These are phyloP conservation scores for Leishmania gerbilli DNA, from an alignment of 208 protist genomes.

Conservation along the genomic window DNA sequence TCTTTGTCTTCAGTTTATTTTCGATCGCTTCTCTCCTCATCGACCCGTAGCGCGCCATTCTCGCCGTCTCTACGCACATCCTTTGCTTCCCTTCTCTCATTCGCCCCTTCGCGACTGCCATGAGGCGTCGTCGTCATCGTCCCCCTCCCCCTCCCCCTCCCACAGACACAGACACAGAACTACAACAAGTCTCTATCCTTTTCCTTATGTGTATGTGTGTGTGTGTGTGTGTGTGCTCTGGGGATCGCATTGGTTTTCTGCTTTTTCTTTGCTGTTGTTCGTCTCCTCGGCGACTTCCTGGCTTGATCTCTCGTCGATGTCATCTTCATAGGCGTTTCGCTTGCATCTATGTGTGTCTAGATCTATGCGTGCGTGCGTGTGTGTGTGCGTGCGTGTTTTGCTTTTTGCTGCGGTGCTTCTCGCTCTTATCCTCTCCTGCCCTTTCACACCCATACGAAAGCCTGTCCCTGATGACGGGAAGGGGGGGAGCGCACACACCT, in stretches of 20 bases:
- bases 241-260: background rate
- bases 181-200: background rate
- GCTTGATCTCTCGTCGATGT: background rate
- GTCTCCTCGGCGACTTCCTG: background rate
- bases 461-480: background rate
- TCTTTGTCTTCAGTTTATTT: background rate
- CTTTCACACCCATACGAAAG: too few relatives aligned
- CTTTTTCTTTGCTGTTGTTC: background rate
- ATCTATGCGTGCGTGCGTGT: constrained; percentile 13
- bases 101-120: background rate
- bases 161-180: background rate
- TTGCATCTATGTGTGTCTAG: background rate
- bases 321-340: background rate
- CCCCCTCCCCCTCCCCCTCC: too few relatives aligned
- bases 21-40: background rate
- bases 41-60: background rate
- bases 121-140: background rate
- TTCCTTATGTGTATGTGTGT: background rate
- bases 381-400: background rate
- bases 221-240: background rate
- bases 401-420: background rate
- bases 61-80: background rate
- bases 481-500: too few relatives aligned
- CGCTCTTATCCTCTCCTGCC: too few relatives aligned
- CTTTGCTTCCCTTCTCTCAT: background rate